phyloP scores from a whole-genome alignment of 192 early-diverging fungal genomes.

The Backusella sp. region DNA sequence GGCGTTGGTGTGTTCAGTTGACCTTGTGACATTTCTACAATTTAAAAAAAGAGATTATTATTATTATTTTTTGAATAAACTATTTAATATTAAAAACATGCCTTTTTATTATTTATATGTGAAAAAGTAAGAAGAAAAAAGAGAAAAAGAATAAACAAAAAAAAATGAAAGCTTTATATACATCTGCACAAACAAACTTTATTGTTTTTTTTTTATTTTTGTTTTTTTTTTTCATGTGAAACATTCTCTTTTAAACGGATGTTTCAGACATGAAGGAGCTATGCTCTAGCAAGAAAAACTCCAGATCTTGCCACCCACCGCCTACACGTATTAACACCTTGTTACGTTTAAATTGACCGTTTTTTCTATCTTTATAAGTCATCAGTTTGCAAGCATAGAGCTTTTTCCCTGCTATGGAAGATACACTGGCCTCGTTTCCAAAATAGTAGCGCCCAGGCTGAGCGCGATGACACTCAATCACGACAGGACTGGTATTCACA shows the following conservation, averaged over 20 bases:
- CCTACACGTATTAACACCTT: conserved; percentile 60
- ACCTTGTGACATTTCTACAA: background rate
- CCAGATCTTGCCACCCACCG: conserved; percentile 62
- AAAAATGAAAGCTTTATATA: conserved; percentile 1
- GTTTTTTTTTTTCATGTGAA: conserved; percentile 2
- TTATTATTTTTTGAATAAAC: background rate
- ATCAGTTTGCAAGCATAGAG: conserved; percentile 43
- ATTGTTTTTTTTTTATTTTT: background rate
- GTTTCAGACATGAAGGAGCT: conserved; percentile 16
- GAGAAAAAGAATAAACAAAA: background rate
- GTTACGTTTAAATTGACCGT: conserved; percentile 18
- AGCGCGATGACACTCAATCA: conserved; percentile 47
- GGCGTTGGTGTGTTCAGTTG: background rate
- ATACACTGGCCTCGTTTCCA: conserved; percentile 44
- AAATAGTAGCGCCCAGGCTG: conserved; percentile 44
- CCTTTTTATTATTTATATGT: background rate
- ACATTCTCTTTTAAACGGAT: conserved; percentile 8
- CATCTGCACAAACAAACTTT: background rate
- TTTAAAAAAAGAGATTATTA: background rate
- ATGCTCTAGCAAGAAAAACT: conserved; percentile 63
- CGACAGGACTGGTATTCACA: conserved; percentile 48
- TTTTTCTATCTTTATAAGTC: conserved; percentile 35
- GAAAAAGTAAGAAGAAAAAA: background rate
- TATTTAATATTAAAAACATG: background rate
- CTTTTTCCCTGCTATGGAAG: conserved; percentile 42